Percentiles rank a stretch among this genome's conserved stretches.
Conservation (phyloP, 176 grass and related monocot genomes). For the Rhynchospora pubera region DNA sequence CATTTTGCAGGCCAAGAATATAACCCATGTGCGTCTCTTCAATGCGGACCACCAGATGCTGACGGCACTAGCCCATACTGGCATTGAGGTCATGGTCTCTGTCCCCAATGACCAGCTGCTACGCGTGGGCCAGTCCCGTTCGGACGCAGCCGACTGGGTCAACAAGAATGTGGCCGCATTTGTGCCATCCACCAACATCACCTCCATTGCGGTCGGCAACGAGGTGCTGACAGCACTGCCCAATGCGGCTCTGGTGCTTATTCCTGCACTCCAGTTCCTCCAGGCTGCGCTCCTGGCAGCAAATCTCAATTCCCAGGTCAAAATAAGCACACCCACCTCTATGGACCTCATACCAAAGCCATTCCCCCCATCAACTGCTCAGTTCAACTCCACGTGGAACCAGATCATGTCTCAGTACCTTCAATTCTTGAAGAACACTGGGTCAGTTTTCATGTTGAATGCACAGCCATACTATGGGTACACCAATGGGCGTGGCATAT, state of each 20-base stretch:
- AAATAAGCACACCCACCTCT: conserved; percentile 70
- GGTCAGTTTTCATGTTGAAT: conserved; percentile 90
- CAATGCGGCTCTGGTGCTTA: conserved; percentile 80
- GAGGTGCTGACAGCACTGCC: conserved; percentile 66
- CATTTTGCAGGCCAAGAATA: conserved; percentile 68
- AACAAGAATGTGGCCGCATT: conserved; percentile 86
- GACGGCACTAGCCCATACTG: conserved; percentile 70
- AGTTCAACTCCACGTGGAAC: conserved; percentile 92
- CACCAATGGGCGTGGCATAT: conserved; percentile 69
- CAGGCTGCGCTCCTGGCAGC: conserved; percentile 82
- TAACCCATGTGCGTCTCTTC: conserved; percentile 73
- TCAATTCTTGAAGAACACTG: conserved; percentile 69
- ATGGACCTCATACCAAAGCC: conserved; percentile 69
- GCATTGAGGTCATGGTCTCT: conserved; percentile 79
- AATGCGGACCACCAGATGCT: conserved; percentile 83
- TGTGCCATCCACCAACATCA: conserved; percentile 78
- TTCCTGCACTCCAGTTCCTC: conserved; percentile 85
- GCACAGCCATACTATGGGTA: conserved; percentile 91
- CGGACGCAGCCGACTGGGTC: conserved; percentile 77
- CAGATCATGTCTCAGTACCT: conserved; percentile 67
- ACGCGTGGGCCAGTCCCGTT: conserved; percentile 68
- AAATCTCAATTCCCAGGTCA: conserved; percentile 83
- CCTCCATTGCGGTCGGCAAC: conserved; percentile 83
- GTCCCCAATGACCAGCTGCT: conserved; percentile 85
- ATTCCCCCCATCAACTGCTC: conserved; percentile 84